Evolutionary conservation across 768 basidiomycete species (phyloP).

Genomic region (Cubamyces sp.): DNA sequence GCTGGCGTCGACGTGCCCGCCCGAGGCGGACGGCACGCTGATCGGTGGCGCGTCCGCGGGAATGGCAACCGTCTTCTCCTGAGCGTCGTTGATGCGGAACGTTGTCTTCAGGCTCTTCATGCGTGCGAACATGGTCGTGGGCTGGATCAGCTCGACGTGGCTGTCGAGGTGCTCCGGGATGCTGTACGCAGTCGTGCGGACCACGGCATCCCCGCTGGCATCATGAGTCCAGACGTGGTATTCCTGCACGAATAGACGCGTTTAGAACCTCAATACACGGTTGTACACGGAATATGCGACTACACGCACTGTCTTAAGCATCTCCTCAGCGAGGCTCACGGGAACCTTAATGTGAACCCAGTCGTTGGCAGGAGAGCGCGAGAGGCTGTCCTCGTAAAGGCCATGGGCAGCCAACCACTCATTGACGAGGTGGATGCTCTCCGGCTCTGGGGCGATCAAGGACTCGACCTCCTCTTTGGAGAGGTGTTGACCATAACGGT

Average conservation of each 20-base stretch:
- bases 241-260: slow-evolving; percentile 42
- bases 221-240: slow-evolving; percentile 66
- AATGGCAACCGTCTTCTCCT: neutral
- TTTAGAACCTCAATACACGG: neutral
- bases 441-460: slow-evolving; percentile 59
- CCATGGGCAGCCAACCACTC: slow-evolving; percentile 66
- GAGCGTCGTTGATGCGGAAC: slow-evolving; percentile 31
- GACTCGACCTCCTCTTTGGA: slow-evolving; percentile 68
- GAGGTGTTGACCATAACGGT: slow-evolving; percentile 45
- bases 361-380: slow-evolving; percentile 66
- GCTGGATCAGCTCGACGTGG: slow-evolving; percentile 71
- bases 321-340: slow-evolving; percentile 62
- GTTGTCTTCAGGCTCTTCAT: slow-evolving; percentile 48
- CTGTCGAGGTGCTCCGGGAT: slow-evolving; percentile 60
- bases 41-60: slow-evolving; percentile 31
- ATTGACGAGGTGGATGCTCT: slow-evolving; percentile 56
- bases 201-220: slow-evolving; percentile 53
- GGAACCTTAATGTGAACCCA: slow-evolving; percentile 68
- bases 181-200: slow-evolving; percentile 73
- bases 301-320: slow-evolving; percentile 66
- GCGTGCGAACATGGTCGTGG: slow-evolving; percentile 69
- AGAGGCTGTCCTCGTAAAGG: slow-evolving; percentile 48
- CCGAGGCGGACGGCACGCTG: slow-evolving; percentile 34
- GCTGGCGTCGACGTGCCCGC: slow-evolving; percentile 35
- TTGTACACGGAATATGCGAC: neutral